Base-by-base conservation (phyloP, 345 rosid genomes). In the Erucastrum elatum region DNA sequence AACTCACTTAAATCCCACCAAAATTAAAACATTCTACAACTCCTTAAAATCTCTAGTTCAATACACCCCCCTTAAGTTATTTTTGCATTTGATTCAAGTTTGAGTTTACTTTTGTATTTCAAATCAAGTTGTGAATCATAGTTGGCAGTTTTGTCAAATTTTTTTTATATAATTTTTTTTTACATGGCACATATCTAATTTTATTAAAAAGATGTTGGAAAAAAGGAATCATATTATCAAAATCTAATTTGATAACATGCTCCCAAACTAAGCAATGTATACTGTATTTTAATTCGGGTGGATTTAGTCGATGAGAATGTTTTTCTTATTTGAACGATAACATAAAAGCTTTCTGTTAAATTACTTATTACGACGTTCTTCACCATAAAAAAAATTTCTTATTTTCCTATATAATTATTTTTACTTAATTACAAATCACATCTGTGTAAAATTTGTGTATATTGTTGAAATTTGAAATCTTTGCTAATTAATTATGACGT, bases 381-480 rank as follows among this genome's bases (percentile, higher is more conserved):
- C 7, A n/a, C 6, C 56, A 1, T 1, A 13, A 29, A 49, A 6
- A 49, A 49, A 4, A 13, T 4, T 4, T 13, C 56, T 53, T n/a
- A 8, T 35, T 35, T 35, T 35, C 7, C 39, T 35, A 35, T 35
- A 33, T 33, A 33, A 5, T 33, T 5, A 5, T 33, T 33, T 33
- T 33, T 33, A 33, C 1, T 33, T 33, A 35, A 7, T 7, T 33
- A 74, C 71, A 55, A 17, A 66, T 41, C 25, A 35, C 46, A 16
- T 37, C 10, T 66, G 55, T 21, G 64, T 31, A 21, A 76, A 46
- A 17, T n/a, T 68, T 34, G 16, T 34, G 30, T 39, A 17, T 60
- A 49, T 34, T 49, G 6, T 34, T 60, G 39, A 70, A 70, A 63
- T 77, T 77, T 63, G 46, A 70, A 64, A 53, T 10, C 8, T 51